Base-by-base conservation (phyloP, 2,329 filamentous ascomycete species). In the Penicillium frequentans region DNA sequence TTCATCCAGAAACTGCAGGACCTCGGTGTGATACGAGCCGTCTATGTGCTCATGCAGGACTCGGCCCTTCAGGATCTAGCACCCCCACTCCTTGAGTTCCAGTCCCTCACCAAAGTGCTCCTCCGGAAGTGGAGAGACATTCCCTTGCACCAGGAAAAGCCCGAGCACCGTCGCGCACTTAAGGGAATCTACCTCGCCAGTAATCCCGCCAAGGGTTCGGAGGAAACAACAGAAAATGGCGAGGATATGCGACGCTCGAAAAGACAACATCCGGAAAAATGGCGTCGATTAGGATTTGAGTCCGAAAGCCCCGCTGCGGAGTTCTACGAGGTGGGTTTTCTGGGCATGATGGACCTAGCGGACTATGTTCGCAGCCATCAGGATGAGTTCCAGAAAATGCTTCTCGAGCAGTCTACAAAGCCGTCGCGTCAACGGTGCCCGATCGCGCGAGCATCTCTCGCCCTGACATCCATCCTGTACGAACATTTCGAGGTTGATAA, bases 311-410 rank as follows among this genome's bases (percentile, higher is more conserved):
- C 95, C 3, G 88, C 88, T 0, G 83, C 84, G 66, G 95, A 99
- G 66, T 98, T 99, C 70, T 87, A 91, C 21, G 81, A 85, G 39
- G 89, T 90, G 27, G 95, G 95, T 0, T 98, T 93, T 71, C 76
- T 99, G 53, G 95, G 95, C 27, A 91, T 99, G 85, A 98, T 99
- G 93, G 95, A 99, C 73, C 76, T 99, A 68, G 91, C 92, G 2
- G 93, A 98, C 73, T 99, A 91, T 72, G 91, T 96, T 49, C 86
- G 90, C 68, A 96, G 92, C 71, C 88, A 96, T 70, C 91, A 96
- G 72, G 93, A 97, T 70, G 86, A 86, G 11, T 98, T 96, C 66
- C 93, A 96, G 72, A 97, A 96, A 76, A 81, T 96, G 65, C 78
- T 99, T 16, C 79, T 97, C 35, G 95, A 99, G 75, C 95, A 99